Evolutionary conservation across 1,284 basidiomycete genomes (phyloP), one percentile per base, ranked within the genome.

Genomic region (Tilletiopsis washingtonensis): DNA sequence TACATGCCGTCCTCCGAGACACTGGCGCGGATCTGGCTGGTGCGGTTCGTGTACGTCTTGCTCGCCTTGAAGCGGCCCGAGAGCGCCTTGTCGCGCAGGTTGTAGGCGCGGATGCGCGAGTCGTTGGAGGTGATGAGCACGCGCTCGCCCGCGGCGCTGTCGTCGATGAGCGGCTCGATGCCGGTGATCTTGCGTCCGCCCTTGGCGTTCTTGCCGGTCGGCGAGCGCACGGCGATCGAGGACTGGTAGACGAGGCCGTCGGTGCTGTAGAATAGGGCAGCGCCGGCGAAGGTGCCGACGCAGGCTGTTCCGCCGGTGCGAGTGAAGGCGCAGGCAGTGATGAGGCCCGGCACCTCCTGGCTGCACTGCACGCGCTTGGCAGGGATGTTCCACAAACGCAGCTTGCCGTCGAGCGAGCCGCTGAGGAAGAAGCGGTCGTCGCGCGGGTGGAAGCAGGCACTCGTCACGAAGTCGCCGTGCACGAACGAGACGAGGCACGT

Each of bases 391-490:
- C 75, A 76, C 38, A 76, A 43, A 17, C 75, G 52, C 9, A 76
- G 51, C 54, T 74, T 75, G 51, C 70, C 69, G 47, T 76, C 75
- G 11, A 75, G 54, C 0, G 67, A 67, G 15, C 74, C 75, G 3
- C 61, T 69, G 32, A 75, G 56, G 49, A 76, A 75, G 60, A 73
- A 76, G 0, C 74, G 63, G 52, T 76, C 75, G 52, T 76, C 75
- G 26, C 37, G 51, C 4, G 62, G 62, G 36, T 61, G 64, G 49
- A 75, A 75, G 12, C 67, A 64, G 23, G 74, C 62, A 17, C 66
- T 69, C 3, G 74, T 74, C 11, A 75, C 73, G 32, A 71, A 71
- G 53, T 74, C 75, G 25, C 67, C 60, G 36, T 75, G 75, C 47
- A 66, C 56, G 51, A 75, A 76, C 0, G 70, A 67, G 47, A 73